Evolutionary conservation across 2,329 filamentous ascomycete species (phyloP).

Genomic region (Westerdykella aurantiaca): DNA sequence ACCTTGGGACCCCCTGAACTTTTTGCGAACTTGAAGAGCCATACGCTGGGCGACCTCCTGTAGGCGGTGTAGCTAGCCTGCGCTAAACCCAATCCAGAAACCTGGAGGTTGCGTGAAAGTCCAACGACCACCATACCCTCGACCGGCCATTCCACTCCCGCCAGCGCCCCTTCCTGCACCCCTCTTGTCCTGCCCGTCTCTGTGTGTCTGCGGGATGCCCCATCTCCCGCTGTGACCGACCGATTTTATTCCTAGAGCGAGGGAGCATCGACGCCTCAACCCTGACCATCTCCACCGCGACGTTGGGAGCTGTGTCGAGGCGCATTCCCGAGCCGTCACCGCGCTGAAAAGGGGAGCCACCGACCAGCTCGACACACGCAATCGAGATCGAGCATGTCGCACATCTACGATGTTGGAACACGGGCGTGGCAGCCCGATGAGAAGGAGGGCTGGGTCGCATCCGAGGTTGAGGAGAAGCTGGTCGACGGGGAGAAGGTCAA

Average conservation of each 20-base stretch:
- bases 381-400: conserved; percentile 59
- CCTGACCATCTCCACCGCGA: not conserved
- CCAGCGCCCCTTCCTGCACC: not conserved
- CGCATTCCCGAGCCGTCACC: conserved; percentile 12
- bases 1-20: no score
- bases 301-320: conserved; percentile 4
- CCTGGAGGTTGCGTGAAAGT: not conserved
- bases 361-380: not conserved
- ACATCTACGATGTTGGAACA: conserved; percentile 92
- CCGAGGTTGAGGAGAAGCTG: conserved; percentile 82
- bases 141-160: not conserved
- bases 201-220: not conserved
- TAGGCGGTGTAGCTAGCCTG: not conserved
- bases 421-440: conserved; percentile 97
- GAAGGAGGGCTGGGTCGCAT: conserved; percentile 95
- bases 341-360: conserved; percentile 15
- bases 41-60: not conserved
- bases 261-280: not conserved
- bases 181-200: not conserved
- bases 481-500: conserved; percentile 79
- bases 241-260: not conserved
- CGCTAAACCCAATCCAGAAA: not conserved
- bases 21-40: no score
- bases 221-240: not conserved
- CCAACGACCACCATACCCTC: not conserved